Evolutionary conservation across 192 early-diverging fungal species (phyloP).

Genomic region (Coemansia sp.): DNA sequence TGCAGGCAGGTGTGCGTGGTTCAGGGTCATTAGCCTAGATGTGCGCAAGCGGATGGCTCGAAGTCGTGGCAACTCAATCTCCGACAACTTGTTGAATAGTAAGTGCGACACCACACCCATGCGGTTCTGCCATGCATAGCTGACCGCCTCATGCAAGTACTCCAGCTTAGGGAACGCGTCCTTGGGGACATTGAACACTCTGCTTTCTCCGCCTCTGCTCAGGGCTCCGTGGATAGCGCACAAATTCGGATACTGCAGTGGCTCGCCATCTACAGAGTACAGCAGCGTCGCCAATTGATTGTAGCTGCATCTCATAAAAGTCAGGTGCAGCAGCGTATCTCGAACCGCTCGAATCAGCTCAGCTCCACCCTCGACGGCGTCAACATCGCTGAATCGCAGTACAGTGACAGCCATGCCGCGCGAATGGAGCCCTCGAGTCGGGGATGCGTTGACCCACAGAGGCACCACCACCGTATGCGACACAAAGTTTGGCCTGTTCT

Average conservation of each 20-base stretch:
- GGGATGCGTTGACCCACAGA: neutral
- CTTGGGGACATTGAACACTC: neutral
- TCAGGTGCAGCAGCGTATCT: neutral
- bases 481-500: neutral
- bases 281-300: neutral
- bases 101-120: constrained; percentile 18
- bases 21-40: constrained; percentile 10
- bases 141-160: constrained; percentile 10
- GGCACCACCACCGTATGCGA: neutral
- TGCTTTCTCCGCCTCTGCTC: neutral
- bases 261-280: neutral
- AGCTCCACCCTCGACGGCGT: neutral
- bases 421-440: neutral
- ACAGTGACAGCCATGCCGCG: neutral
- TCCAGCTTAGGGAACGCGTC: constrained; percentile 17
- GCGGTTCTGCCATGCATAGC: constrained; percentile 12
- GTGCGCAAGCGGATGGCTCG: neutral
- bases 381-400: constrained; percentile 16
- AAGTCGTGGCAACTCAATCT: constrained; percentile 6
- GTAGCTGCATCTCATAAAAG: constrained; percentile 11
- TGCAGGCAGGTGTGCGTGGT: neutral
- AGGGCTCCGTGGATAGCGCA: constrained; percentile 13
- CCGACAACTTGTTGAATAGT: constrained; percentile 14
- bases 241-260: constrained; percentile 8
- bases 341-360: neutral